Evolutionary conservation across 371 early-diverging fungal species (phyloP).

Genomic region (Mortierella sp.): DNA sequence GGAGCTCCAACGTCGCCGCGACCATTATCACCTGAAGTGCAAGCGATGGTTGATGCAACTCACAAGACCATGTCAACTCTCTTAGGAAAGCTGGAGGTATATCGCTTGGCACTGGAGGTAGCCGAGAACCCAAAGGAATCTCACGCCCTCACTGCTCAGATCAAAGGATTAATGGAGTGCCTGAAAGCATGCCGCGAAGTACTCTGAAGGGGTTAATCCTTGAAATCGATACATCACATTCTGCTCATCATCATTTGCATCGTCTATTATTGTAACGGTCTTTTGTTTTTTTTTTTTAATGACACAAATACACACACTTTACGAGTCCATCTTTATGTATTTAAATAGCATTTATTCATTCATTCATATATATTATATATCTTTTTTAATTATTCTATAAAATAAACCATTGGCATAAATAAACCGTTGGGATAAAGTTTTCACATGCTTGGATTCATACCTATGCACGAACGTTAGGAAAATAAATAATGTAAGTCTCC

Average conservation of each 20-base stretch:
- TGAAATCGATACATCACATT: not conserved
- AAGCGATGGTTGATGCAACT: slow-evolving; percentile 30
- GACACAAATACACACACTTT: not conserved
- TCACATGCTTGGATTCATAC: not conserved
- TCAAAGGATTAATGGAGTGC: slow-evolving; percentile 52
- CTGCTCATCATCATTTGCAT: not conserved
- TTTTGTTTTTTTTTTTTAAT: not conserved
- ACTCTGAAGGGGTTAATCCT: slow-evolving; percentile 9
- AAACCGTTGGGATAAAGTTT: not conserved
- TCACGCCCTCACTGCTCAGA: slow-evolving; percentile 31
- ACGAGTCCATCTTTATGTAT: not conserved
- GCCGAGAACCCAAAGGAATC: slow-evolving; percentile 47
- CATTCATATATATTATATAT: slow-evolving; percentile 1
- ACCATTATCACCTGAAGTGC: slow-evolving; percentile 27
- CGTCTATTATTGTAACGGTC: not conserved
- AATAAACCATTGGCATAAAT: not conserved
- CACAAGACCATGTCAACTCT: slow-evolving; percentile 44
- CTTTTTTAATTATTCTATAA: not conserved
- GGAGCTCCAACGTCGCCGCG: not conserved
- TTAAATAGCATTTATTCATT: not conserved
- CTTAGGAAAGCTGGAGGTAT: slow-evolving; percentile 37
- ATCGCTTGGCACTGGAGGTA: slow-evolving; percentile 39
- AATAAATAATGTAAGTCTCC: not conserved
- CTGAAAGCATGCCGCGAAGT: slow-evolving; percentile 44
- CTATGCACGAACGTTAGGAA: not conserved